A percentile compares a stretch with the other conserved stretches of the same genome.
phyloP scores from a whole-genome alignment of 805 yeast genomes.

The Metschnikowia kofuensis region DNA sequence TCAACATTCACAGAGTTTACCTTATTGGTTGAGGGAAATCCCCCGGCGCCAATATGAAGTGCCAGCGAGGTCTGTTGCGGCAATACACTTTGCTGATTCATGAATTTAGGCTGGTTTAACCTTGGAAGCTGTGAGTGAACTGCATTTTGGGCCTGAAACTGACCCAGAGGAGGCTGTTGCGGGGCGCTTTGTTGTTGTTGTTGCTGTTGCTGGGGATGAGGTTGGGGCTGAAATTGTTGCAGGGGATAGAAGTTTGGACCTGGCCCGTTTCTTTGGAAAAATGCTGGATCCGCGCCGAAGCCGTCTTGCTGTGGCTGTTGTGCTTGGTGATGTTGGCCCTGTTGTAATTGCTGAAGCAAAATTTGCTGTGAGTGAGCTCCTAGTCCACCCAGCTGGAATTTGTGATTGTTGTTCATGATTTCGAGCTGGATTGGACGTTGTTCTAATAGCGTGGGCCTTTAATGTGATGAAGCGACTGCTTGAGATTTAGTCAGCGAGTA shows the following conservation, averaged over 20 bases:
- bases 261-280: conserved; percentile 22
- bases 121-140: conserved; percentile 24
- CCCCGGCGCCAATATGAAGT: conserved; percentile 13
- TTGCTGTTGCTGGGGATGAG: conserved; percentile 26
- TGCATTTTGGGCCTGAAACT: conserved; percentile 15
- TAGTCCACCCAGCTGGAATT: conserved; percentile 23
- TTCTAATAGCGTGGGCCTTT: too few relatives aligned
- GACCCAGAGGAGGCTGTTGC: conserved; percentile 7
- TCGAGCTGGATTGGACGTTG: neutral
- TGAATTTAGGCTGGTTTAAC: conserved; percentile 21
- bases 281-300: conserved; percentile 24
- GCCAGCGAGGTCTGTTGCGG: conserved; percentile 14
- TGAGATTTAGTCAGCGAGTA: too few relatives aligned
- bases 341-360: conserved; percentile 42
- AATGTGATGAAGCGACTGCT: too few relatives aligned
- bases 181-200: neutral
- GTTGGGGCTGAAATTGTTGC: conserved; percentile 27
- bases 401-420: conserved; percentile 22
- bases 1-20: conserved; percentile 30
- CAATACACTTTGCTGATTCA: conserved; percentile 12
- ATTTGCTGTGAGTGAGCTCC: conserved; percentile 42
- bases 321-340: conserved; percentile 34
- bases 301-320: conserved; percentile 33
- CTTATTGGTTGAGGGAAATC: conserved; percentile 27
- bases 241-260: conserved; percentile 13